Conservation (phyloP, 192 early-diverging fungal genomes). For the Coemansia sp. region DNA sequence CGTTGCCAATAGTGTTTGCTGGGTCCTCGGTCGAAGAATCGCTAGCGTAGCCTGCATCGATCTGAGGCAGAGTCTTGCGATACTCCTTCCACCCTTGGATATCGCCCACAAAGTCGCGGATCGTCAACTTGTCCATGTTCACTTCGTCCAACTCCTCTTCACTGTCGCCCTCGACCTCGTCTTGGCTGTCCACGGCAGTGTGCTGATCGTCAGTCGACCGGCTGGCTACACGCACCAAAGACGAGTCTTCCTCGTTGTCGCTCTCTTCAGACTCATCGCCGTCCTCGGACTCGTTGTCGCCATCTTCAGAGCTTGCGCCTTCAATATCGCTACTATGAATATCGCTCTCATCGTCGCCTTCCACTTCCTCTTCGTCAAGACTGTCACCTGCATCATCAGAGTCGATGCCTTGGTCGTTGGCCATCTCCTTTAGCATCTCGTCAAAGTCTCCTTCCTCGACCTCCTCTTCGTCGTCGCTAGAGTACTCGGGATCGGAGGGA, state of each 20-base stretch:
- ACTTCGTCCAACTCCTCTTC: conserved; percentile 57
- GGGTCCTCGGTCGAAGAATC: conserved; percentile 91
- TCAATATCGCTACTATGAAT: conserved; percentile 56
- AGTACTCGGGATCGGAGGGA: conserved; percentile 36
- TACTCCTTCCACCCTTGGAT: conserved; percentile 47
- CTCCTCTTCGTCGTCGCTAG: conserved; percentile 21
- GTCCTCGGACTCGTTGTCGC: conserved; percentile 48
- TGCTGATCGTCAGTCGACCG: conserved; percentile 54
- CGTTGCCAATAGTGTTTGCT: conserved; percentile 90
- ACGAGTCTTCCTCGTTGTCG: conserved; percentile 14
- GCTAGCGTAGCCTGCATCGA: conserved; percentile 90
- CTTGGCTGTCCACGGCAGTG: conserved; percentile 46
- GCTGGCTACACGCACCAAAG: conserved; percentile 54
- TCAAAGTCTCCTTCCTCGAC: conserved; percentile 50
- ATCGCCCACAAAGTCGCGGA: conserved; percentile 50
- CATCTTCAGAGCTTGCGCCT: conserved; percentile 57
- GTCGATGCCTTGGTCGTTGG: conserved; percentile 50
- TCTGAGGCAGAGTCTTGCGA: conserved; percentile 74
- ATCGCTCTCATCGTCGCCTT: conserved; percentile 29
- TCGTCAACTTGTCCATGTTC: conserved; percentile 43
- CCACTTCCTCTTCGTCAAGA: conserved; percentile 31
- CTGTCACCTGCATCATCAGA: conserved; percentile 55
- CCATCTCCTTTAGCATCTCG: conserved; percentile 32
- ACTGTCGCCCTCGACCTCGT: conserved; percentile 24
- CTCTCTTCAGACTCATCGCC: conserved; percentile 43